phyloP scores from a whole-genome alignment of 495 filamentous ascomycete genomes.

The Talaromyces proteolyticus region DNA sequence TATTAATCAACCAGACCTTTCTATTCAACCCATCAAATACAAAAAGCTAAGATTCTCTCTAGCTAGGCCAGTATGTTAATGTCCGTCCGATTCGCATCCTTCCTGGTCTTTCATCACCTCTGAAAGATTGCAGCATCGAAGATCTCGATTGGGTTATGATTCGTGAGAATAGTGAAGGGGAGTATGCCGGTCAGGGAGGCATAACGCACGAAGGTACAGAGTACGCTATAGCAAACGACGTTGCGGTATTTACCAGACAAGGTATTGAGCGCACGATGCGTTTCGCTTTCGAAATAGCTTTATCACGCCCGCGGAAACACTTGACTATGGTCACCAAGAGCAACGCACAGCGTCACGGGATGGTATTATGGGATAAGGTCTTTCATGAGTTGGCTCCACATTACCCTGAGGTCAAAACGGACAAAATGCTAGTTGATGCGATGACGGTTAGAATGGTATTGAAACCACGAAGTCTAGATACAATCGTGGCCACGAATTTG shows the following conservation, averaged over 20 bases:
- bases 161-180: conserved; percentile 53
- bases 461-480: conserved; percentile 47
- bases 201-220: conserved; percentile 41
- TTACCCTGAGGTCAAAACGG: conserved; percentile 46
- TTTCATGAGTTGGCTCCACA: conserved; percentile 37
- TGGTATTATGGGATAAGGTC: conserved; percentile 55
- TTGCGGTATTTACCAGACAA: conserved; percentile 47
- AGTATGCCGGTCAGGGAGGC: conserved; percentile 53
- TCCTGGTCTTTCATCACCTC: conserved; percentile 42
- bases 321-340: conserved; percentile 55
- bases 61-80: conserved; percentile 47
- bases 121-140: conserved; percentile 32
- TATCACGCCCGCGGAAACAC: conserved; percentile 37
- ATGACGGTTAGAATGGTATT: conserved; percentile 54
- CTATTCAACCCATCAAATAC: neutral
- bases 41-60: neutral
- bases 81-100: conserved; percentile 47
- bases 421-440: conserved; percentile 57
- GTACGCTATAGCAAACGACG: conserved; percentile 49
- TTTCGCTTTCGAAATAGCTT: conserved; percentile 49
- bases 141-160: conserved; percentile 52
- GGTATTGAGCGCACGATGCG: conserved; percentile 51
- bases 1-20: conserved; percentile 9
- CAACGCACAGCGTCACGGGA: conserved; percentile 52
- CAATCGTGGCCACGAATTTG: conserved; percentile 52